Evolutionary conservation across 345 rosid species (phyloP).

Genomic region (Gossypium thurberi): DNA sequence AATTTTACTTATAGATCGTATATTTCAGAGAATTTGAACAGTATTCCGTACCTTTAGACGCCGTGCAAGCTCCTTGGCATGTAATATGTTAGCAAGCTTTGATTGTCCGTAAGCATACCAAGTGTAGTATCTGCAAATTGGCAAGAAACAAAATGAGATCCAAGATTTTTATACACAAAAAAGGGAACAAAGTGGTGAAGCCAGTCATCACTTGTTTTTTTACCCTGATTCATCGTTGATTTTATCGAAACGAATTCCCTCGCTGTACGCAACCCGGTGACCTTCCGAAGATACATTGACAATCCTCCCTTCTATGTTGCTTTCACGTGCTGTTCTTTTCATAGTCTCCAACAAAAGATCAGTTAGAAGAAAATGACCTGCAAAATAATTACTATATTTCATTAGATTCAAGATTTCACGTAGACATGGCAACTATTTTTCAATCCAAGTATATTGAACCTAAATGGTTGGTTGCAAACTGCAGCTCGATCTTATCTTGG

Average conservation of each 20-base stretch:
- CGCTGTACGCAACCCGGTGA: constrained; percentile 42
- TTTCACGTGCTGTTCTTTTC: constrained; percentile 56
- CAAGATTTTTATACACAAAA: not conserved
- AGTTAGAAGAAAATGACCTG: constrained; percentile 78
- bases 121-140: constrained; percentile 29
- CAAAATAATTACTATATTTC: constrained; percentile 9
- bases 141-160: not conserved
- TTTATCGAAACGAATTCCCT: constrained; percentile 56
- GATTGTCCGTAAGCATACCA: constrained; percentile 43
- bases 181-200: not conserved
- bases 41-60: constrained; percentile 32
- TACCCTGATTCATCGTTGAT: constrained; percentile 60
- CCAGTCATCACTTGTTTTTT: not conserved
- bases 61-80: constrained; percentile 53
- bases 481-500: constrained; percentile 39
- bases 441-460: constrained; percentile 19
- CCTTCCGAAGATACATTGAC: constrained; percentile 56
- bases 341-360: constrained; percentile 61
- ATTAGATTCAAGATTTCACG: not conserved
- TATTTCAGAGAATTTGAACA: not conserved
- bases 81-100: constrained; percentile 58
- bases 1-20: too few relatives aligned
- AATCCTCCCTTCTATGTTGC: constrained; percentile 66
- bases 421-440: not conserved
- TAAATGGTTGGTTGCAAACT: constrained; percentile 49